Evolutionary conservation across 305 asterid genomes (phyloP).

Genomic region (Nicotiana rustica): DNA sequence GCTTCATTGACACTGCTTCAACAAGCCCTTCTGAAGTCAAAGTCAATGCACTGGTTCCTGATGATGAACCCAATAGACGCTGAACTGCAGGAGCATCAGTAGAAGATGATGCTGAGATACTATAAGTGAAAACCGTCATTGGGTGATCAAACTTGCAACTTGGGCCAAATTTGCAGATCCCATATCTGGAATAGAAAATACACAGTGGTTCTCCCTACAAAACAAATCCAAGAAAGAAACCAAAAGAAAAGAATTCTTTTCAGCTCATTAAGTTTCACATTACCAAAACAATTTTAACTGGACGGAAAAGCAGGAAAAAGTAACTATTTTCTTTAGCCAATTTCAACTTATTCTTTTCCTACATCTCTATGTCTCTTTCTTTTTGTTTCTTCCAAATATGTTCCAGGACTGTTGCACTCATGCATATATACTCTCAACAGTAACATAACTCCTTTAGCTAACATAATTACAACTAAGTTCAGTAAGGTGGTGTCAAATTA

Average conservation of each 20-base stretch:
- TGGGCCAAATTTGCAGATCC: conserved; percentile 99
- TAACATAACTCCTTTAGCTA: not conserved
- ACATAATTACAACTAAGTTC: conserved; percentile 4
- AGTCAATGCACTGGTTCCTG: conserved; percentile 71
- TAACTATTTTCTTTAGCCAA: not conserved
- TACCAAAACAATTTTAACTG: conserved; percentile 30
- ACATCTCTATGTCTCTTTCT: conserved; percentile 11
- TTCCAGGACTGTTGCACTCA: conserved; percentile 1
- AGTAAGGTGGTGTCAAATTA: not conserved
- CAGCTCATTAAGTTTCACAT: conserved; percentile 35
- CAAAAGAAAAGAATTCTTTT: conserved; percentile 30
- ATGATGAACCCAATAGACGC: conserved; percentile 71
- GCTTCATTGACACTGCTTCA: conserved; percentile 69
- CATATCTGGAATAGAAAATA: conserved; percentile 93
- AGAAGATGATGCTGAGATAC: conserved; percentile 64
- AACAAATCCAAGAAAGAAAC: conserved; percentile 44
- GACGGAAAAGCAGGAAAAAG: not conserved
- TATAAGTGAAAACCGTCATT: conserved; percentile 79
- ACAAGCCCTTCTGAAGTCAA: conserved; percentile 70
- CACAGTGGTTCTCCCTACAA: conserved; percentile 95
- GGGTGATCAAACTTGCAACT: conserved; percentile 99
- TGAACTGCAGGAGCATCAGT: conserved; percentile 63
- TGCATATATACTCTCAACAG: conserved; percentile 16
- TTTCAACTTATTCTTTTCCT: not conserved
- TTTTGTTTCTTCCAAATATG: not conserved